A percentile compares a stretch with the other conserved stretches of the same genome.
These are phyloP conservation scores for Diaporthe sp. DNA, from an alignment of 2,329 filamentous ascomycete species.

Conservation along the genomic window DNA sequence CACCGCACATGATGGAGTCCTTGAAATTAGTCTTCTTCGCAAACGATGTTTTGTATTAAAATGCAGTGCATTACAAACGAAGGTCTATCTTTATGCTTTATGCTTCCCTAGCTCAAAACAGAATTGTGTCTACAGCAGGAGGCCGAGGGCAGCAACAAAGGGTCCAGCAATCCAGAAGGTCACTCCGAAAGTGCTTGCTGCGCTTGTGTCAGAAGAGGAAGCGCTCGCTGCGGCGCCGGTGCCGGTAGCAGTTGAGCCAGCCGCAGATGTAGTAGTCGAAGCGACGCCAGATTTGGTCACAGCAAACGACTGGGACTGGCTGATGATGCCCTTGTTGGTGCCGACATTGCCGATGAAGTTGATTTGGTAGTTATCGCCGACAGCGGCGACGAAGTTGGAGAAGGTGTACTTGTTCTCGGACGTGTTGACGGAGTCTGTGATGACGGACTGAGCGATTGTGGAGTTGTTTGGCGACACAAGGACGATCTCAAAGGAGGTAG, in stretches of 20 bases:
- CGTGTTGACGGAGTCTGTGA: constrained; percentile 53
- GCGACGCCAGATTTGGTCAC: constrained; percentile 44
- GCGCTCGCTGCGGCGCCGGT: constrained; percentile 41
- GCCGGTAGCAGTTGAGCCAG: constrained; percentile 41
- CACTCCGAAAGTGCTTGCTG: constrained; percentile 24
- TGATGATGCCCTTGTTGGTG: constrained; percentile 55
- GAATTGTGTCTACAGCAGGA: neutral
- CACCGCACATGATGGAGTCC: neutral
- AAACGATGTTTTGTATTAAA: neutral
- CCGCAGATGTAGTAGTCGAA: constrained; percentile 49
- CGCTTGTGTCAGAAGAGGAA: constrained; percentile 39
- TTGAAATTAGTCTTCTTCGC: neutral
- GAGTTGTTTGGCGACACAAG: constrained; percentile 56
- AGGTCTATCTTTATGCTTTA: neutral
- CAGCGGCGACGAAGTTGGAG: constrained; percentile 47
- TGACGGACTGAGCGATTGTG: constrained; percentile 49
- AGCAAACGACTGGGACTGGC: constrained; percentile 49
- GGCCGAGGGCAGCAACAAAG: neutral
- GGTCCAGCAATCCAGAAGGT: constrained; percentile 38
- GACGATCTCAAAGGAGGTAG: constrained; percentile 54
- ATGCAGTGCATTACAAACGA: neutral
- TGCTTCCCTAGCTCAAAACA: too few species aligned
- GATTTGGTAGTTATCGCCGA: constrained; percentile 54
- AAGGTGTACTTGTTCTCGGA: constrained; percentile 52
- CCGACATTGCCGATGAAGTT: constrained; percentile 53